Evolutionary conservation across 768 basidiomycete species (phyloP).

Genomic region (Xanthoconium purpureum): DNA sequence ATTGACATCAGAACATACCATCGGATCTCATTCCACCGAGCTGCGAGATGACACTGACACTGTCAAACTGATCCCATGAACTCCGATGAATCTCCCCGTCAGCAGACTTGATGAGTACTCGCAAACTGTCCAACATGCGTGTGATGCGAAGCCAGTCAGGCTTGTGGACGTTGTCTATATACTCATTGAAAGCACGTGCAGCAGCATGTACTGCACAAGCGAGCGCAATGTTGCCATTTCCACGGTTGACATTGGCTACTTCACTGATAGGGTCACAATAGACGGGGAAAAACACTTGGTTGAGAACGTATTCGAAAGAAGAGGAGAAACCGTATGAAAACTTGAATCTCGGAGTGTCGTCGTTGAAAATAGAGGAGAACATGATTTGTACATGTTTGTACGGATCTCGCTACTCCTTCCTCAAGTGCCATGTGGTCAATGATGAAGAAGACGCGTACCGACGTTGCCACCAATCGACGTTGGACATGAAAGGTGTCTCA

Average conservation of each 20-base stretch:
- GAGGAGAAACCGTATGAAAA: background rate
- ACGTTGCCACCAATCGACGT: too few species aligned
- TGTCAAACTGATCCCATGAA: too few species aligned
- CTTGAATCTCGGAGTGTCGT: too few species aligned
- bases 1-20: background rate
- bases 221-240: background rate
- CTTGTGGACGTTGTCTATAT: background rate
- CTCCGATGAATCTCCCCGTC: too few species aligned
- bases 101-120: background rate
- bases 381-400: too few species aligned
- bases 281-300: background rate
- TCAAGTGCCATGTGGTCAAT: too few species aligned
- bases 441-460: too few species aligned
- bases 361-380: background rate
- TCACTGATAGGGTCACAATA: background rate
- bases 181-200: background rate
- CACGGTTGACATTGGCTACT: too few species aligned
- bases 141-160: background rate
- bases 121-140: background rate
- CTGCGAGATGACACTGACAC: background rate
- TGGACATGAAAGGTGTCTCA: too few species aligned
- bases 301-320: background rate
- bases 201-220: background rate
- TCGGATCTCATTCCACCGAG: background rate
- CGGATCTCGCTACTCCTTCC: too few species aligned